Conservation (phyloP, 257 asterid species). For the Mitragyna speciosa region DNA sequence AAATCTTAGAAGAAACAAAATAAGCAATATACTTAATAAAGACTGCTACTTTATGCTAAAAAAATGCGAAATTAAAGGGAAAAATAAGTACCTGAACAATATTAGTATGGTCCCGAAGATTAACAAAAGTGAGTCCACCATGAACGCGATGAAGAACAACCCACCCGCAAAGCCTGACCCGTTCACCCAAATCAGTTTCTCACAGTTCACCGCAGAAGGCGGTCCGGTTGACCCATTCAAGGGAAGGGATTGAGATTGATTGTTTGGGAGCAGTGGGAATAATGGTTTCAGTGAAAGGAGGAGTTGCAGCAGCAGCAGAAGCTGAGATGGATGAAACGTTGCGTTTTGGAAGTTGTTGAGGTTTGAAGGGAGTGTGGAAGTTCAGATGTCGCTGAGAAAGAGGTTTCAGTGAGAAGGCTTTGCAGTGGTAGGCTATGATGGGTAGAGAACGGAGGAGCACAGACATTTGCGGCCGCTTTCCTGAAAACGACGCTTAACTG, state of each 20-base stretch:
- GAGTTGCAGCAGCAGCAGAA: slow-evolving; percentile 20
- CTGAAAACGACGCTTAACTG: slow-evolving; percentile 18
- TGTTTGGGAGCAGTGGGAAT: slow-evolving; percentile 38
- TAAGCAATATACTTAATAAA: background rate
- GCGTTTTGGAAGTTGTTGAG: slow-evolving; percentile 31
- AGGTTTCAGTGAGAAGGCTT: slow-evolving; percentile 31
- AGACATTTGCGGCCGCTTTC: slow-evolving; percentile 29
- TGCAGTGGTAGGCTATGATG: slow-evolving; percentile 48
- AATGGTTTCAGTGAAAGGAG: slow-evolving; percentile 37
- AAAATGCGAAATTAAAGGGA: background rate
- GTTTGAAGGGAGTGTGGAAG: slow-evolving; percentile 24
- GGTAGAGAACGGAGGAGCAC: slow-evolving; percentile 79
- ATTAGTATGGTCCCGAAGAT: slow-evolving; percentile 91
- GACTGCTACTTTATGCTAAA: background rate
- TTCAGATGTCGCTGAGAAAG: slow-evolving; percentile 33
- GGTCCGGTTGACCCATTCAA: slow-evolving; percentile 83
- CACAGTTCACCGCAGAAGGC: slow-evolving; percentile 74
- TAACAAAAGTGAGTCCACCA: slow-evolving; percentile 85
- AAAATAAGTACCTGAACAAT: slow-evolving; percentile 63
- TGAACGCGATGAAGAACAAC: slow-evolving; percentile 97
- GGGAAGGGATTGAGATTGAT: slow-evolving; percentile 33
- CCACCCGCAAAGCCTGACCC: slow-evolving; percentile 96
- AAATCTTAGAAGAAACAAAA: background rate
- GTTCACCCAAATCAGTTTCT: slow-evolving; percentile 65
- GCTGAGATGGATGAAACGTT: slow-evolving; percentile 38